Percentiles rank a stretch among this genome's conserved stretches.
phyloP scores from a whole-genome alignment of 2,329 filamentous ascomycete genomes.

The Scopulariopsis brevicaulis region DNA sequence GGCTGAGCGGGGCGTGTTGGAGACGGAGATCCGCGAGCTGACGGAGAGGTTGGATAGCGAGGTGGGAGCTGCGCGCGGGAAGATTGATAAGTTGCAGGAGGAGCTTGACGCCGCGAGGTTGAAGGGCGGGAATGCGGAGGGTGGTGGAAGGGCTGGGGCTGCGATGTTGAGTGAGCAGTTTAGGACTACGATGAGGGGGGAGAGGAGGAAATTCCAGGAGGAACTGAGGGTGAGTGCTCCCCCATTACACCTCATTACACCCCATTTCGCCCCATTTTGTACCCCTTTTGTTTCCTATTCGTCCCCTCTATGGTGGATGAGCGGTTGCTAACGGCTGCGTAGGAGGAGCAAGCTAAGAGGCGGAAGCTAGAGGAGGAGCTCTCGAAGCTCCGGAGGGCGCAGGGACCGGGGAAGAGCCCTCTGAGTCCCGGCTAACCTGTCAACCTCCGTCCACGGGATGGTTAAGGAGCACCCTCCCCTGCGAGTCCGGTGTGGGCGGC shows the following conservation, averaged over 20 bases:
- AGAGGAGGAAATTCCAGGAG: slow-evolving; percentile 45
- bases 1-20: slow-evolving; percentile 21
- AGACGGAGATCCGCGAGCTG: slow-evolving; percentile 23
- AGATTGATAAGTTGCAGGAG: slow-evolving; percentile 31
- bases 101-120: slow-evolving; percentile 39
- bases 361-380: slow-evolving; percentile 41
- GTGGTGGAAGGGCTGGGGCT: slow-evolving; percentile 28
- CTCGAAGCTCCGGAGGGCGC: slow-evolving; percentile 26
- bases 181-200: slow-evolving; percentile 41
- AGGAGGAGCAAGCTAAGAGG: slow-evolving; percentile 37
- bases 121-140: slow-evolving; percentile 23
- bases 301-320: neutral
- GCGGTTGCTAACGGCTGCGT: slow-evolving; percentile 14
- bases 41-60: slow-evolving; percentile 29
- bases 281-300: neutral
- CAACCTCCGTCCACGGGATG: neutral
- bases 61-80: slow-evolving; percentile 21
- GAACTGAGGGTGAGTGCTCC: slow-evolving; percentile 32
- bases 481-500: too few relatives aligned
- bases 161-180: slow-evolving; percentile 45
- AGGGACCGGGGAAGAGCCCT: slow-evolving; percentile 29
- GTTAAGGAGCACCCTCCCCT: too few relatives aligned
- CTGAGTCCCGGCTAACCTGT: slow-evolving; percentile 20
- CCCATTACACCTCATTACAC: too few relatives aligned
- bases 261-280: neutral